Base-by-base conservation (phyloP, 306 rosid genomes). In the Dalbergia cochinchinensis region DNA sequence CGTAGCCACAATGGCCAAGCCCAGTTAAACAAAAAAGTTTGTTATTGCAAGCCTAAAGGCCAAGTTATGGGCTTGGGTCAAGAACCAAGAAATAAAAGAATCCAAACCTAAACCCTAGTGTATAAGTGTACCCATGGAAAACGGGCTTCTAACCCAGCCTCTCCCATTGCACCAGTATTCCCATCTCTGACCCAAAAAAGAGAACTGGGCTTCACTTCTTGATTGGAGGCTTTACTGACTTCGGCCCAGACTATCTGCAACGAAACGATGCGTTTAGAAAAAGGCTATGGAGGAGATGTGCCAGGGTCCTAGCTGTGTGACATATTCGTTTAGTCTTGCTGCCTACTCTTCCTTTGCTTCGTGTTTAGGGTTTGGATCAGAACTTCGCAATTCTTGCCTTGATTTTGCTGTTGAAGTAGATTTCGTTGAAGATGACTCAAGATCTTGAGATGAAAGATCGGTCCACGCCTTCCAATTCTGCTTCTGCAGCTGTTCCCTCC, bases 361-460 rank as follows among this genome's bases (percentile, higher is more conserved):
- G 13, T 11, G 60, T 47, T 26, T 78, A 83, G 86, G 86, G 83
- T 78, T 83, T 65, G 54, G 33, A 54, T 77, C 74, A 19, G 63
- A 82, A 54, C 70, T 70, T 58, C 55, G 0, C 75, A 69, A 37
- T 20, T 69, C 7, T 18, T 10, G 5, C 26, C 13, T 77, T 11
- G 15, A 31, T 47, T 37, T 0, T 16, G 45, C 11, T n/a, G 16
- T 69, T 53, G 44, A 37, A 26, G 37, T 79, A 45, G 64, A 67
- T 45, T 78, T 60, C 42, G 11, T 75, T 69, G 72, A 79, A 68
- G 22, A 85, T 85, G 91, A 87, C 91, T 69, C 91, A 82, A 57
- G 91, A 87, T 80, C 87, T 85, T 15, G 91, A 87, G 51, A 85
- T 87, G 91, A 85, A 85, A 66, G 88, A 87, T 22, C 87, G 73